Base-by-base conservation (phyloP, 192 early-diverging fungal genomes). In the Backusella sp. region DNA sequence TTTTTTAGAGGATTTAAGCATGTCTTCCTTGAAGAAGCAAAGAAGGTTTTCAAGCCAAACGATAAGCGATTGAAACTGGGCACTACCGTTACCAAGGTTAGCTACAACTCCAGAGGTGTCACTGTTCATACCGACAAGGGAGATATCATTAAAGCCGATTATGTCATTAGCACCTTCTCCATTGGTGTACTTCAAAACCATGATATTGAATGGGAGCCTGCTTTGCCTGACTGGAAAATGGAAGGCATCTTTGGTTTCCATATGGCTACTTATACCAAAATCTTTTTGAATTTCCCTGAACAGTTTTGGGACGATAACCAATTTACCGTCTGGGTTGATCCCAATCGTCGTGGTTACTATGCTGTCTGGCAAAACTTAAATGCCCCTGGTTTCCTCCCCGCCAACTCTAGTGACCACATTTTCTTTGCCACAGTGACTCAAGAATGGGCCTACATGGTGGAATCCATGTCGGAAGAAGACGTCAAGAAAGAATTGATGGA, bases 181-280 rank as follows among this genome's bases (percentile, higher is more conserved):
- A 12, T 84, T 7, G 83, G 83, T 26, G 83, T 84, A 9, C 70
- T 82, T 6, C 80, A 84, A 23, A 44, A 84, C 62, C 23, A 72
- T 3, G 83, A 82, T 67, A 72, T 84, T 41, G 68, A 70, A 28
- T 84, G 76, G 74, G 62, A 35, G 1, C 83, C 83, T 19, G 53
- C 56, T 3, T 28, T 84, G 0, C 83, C 83, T 28, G 80, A 74
- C 1, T 84, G 83, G 83, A 84, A 84, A 53, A 17, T 70, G 23
- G 80, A 83, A 39, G 83, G 77, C 26, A 52, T 84, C 11, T 81
- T 65, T 30, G 75, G 75, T 11, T 84, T 84, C 66, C 83, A 84
- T 26, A 82, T 84, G 74, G 83, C 80, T 12, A 82, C 80, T 23
- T 84, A 84, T 59, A 70, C 74, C 66, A 84, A 84, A 66, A 83